These are phyloP conservation scores for Dothistroma septosporum DNA, from an alignment of 2,329 filamentous ascomycete species.

Conservation along the genomic window DNA sequence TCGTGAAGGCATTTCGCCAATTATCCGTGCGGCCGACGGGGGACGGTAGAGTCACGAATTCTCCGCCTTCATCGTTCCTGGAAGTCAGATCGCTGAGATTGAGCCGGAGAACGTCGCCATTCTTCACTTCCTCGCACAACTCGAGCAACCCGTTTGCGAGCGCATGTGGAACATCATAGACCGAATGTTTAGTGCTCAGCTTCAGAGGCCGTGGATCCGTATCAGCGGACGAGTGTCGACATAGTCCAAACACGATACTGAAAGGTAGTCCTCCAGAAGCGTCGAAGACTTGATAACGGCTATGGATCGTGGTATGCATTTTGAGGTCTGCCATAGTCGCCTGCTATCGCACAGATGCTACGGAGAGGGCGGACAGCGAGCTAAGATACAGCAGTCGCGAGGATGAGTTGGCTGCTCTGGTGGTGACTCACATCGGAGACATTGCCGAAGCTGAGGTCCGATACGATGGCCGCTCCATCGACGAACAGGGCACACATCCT, in stretches of 20 bases:
- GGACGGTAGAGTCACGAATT: conserved; percentile 1
- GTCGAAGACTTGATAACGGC: conserved; percentile 18
- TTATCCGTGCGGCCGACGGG: not conserved
- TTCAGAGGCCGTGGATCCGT: conserved; percentile 15
- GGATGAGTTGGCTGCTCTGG: not conserved
- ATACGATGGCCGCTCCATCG: too few species aligned
- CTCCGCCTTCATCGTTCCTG: not conserved
- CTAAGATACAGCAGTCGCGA: not conserved
- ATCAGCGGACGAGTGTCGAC: conserved; percentile 12
- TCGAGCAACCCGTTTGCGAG: conserved; percentile 17
- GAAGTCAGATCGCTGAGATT: not conserved
- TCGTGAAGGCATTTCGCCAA: conserved; percentile 8
- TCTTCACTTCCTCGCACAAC: conserved; percentile 2
- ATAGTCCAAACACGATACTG: conserved; percentile 20
- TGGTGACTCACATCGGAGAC: not conserved
- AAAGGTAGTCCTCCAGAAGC: conserved; percentile 19
- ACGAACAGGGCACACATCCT: not conserved
- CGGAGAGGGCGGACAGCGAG: not conserved
- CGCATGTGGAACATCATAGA: conserved; percentile 20
- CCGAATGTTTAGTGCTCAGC: conserved; percentile 10
- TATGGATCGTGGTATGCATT: not conserved
- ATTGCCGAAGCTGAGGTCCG: too few species aligned
- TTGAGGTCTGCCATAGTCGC: not conserved
- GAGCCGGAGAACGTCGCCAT: not conserved
- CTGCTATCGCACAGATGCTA: not conserved